Evolutionary conservation across 2,329 filamentous ascomycete species (phyloP).

Genomic region (Davidsoniella neocaledoniae): DNA sequence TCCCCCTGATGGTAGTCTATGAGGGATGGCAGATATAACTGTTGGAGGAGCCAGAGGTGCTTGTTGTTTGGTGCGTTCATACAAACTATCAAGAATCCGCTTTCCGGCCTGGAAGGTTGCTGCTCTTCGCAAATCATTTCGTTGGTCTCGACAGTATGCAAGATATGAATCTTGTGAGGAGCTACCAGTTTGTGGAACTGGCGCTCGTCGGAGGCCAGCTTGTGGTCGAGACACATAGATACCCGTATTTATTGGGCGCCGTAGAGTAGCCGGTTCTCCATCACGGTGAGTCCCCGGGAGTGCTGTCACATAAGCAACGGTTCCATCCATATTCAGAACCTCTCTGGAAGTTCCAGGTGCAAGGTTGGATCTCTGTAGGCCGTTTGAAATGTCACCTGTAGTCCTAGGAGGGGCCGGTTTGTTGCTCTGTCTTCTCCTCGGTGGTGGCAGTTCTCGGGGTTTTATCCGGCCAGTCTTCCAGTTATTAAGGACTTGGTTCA

Average conservation of each 20-base stretch:
- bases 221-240: constrained; percentile 7
- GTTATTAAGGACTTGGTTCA: constrained; percentile 30
- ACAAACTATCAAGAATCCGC: constrained; percentile 37
- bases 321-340: constrained; percentile 23
- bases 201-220: constrained; percentile 1
- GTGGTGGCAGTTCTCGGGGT: constrained; percentile 5
- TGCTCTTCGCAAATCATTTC: neutral
- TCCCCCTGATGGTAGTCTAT: neutral
- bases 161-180: neutral
- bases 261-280: neutral
- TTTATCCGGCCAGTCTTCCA: constrained; percentile 39
- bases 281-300: neutral
- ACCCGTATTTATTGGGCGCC: neutral
- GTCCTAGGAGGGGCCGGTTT: too few relatives aligned
- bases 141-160: neutral
- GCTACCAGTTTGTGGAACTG: neutral
- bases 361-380: neutral
- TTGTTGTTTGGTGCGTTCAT: constrained; percentile 24
- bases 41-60: constrained; percentile 12
- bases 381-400: too few relatives aligned
- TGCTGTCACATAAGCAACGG: constrained; percentile 18
- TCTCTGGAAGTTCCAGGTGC: neutral
- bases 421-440: neutral
- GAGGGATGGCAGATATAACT: constrained; percentile 1
- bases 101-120: constrained; percentile 34